Conservation (phyloP, 2,329 filamentous ascomycete genomes). For the Neurospora crassa region DNA sequence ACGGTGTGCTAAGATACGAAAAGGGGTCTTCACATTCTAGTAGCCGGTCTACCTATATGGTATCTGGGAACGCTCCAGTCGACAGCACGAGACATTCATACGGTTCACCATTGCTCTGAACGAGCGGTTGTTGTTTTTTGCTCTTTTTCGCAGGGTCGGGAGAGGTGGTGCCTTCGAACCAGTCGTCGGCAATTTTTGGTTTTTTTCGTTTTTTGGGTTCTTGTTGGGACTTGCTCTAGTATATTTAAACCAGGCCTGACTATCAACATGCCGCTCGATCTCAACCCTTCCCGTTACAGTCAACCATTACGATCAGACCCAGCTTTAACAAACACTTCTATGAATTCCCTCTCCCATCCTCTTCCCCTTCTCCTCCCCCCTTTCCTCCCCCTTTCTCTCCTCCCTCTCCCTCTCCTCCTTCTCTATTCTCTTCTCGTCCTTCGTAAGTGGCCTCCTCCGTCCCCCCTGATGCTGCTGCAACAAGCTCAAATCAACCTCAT, state of each 20-base stretch:
- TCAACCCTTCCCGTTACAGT: not conserved
- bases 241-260: not conserved
- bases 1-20: not conserved
- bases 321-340: conserved; percentile 16
- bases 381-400: conserved; percentile 2
- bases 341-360: conserved; percentile 21
- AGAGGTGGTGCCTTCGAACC: not conserved
- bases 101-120: not conserved
- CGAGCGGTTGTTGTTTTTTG: not conserved
- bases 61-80: not conserved
- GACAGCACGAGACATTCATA: not conserved
- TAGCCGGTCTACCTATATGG: not conserved
- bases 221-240: not conserved
- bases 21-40: not conserved
- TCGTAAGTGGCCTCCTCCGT: not conserved
- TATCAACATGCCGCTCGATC: no score
- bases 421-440: not conserved
- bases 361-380: conserved; percentile 5
- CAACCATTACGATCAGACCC: not conserved
- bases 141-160: not conserved
- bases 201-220: not conserved
- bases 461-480: conserved; percentile 26
- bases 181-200: not conserved
- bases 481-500: conserved; percentile 39
- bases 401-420: conserved; percentile 3